Percentiles rank a stretch among this genome's conserved stretches.
phyloP scores from a whole-genome alignment of 805 yeast species.

The Yarrowia sp. region DNA sequence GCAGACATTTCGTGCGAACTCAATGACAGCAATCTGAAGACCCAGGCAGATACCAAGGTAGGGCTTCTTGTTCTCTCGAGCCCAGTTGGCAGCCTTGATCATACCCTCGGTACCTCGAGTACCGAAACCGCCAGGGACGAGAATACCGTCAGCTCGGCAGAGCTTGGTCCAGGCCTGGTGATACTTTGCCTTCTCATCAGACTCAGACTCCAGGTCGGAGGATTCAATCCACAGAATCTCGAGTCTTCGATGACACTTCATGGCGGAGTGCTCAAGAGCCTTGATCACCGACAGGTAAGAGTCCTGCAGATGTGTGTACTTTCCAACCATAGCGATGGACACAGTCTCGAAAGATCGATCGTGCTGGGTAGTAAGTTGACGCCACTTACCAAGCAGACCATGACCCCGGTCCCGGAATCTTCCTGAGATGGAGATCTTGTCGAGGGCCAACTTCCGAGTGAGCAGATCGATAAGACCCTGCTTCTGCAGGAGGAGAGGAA shows the following conservation, averaged over 20 bases:
- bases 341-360: slow-evolving; percentile 87
- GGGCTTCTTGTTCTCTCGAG: slow-evolving; percentile 94
- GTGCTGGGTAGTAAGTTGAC: slow-evolving; percentile 72
- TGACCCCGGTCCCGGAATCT: slow-evolving; percentile 72
- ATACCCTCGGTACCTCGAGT: slow-evolving; percentile 97
- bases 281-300: slow-evolving; percentile 94
- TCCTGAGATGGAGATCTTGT: slow-evolving; percentile 55
- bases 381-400: slow-evolving; percentile 78
- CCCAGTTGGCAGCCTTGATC: slow-evolving; percentile 96
- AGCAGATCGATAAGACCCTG: slow-evolving; percentile 83
- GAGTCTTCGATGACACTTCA: slow-evolving; percentile 84
- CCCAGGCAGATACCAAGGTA: slow-evolving; percentile 97
- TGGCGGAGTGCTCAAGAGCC: slow-evolving; percentile 92
- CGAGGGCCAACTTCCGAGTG: slow-evolving; percentile 68
- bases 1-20: slow-evolving; percentile 81
- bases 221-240: slow-evolving; percentile 97
- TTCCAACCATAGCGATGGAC: slow-evolving; percentile 95
- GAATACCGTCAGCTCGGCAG: slow-evolving; percentile 93
- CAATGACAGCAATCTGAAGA: slow-evolving; percentile 95
- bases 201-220: slow-evolving; percentile 79
- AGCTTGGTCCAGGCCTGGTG: slow-evolving; percentile 95
- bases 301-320: slow-evolving; percentile 94
- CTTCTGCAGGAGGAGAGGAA: slow-evolving; percentile 87
- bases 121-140: slow-evolving; percentile 99
- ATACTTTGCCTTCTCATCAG: slow-evolving; percentile 71